Evolutionary conservation across 2,329 filamentous ascomycete genomes (phyloP), one percentile per base, ranked within the genome.

Genomic region (Phaeoacremonium minimum): DNA sequence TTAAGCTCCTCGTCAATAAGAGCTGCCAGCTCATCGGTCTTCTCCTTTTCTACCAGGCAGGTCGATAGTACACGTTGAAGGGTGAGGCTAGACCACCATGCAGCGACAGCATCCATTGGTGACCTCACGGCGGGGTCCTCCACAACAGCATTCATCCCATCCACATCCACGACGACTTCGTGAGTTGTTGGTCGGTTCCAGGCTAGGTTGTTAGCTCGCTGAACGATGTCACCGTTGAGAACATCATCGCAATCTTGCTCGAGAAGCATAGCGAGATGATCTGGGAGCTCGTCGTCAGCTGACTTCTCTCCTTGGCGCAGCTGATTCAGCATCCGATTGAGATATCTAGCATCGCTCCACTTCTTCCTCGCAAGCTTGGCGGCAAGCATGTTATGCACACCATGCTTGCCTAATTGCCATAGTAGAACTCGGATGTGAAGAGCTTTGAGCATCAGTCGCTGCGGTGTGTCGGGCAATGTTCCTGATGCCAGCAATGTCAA

Each of bases 401-500:
- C 79, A 18, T 75, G 71, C 45, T 82, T 77, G 26, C 83, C 80
- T 7, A 80, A 55, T 47, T 88, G 83, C 86, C 87, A 95, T 28
- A 95, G 72, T 20, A 96, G 73, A 30, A 96, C 78, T n/a, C 89
- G 85, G 42, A 94, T 84, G 54, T 97, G 91, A 26, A 97, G 69
- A 2, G 91, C 87, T 60, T 95, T 94, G 38, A 95, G 75, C 87
- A 96, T 95, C 37, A 95, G 73, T 30, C 88, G 77, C 32, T 77
- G 73, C 2, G 91, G 88, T 1, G 87, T 93, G 41, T 87, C 80
- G 9, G 90, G 89, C 2, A 96, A 70, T 1, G 90, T 95, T 16
- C 84, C 83, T 2, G 90, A 94, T 7, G 90, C 89, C 51, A 96
- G 82, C 17, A 96, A 72, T 1, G 90, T 95, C 33, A 96, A 69